Evolutionary conservation across 768 basidiomycete genomes (phyloP).

Genomic region (Tephrocybe rancida): DNA sequence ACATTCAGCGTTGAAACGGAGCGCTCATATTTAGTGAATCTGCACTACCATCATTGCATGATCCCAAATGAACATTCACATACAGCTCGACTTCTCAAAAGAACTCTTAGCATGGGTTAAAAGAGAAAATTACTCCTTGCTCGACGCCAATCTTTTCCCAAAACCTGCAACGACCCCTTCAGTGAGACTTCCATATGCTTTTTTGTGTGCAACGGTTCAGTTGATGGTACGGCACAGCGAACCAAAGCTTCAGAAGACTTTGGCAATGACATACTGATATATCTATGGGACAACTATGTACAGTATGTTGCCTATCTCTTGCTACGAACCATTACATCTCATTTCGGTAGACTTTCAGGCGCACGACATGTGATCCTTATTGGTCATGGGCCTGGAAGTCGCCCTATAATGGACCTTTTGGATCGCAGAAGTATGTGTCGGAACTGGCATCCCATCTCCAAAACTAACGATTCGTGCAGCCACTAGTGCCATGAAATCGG

Average conservation of each 20-base stretch:
- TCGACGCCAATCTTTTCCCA: constrained; percentile 87
- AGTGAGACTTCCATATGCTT: constrained; percentile 26
- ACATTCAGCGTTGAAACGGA: constrained; percentile 78
- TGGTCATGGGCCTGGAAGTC: constrained; percentile 86
- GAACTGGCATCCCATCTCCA: neutral
- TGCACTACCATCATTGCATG: neutral
- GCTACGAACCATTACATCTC: constrained; percentile 2
- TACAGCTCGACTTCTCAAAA: constrained; percentile 84
- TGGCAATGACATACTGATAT: constrained; percentile 65
- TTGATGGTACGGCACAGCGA: constrained; percentile 28
- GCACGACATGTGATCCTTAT: constrained; percentile 79
- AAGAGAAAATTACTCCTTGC: constrained; percentile 63
- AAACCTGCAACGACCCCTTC: constrained; percentile 46
- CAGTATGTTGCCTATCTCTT: constrained; percentile 54
- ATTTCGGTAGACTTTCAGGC: constrained; percentile 59
- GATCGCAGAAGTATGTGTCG: constrained; percentile 60
- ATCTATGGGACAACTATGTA: constrained; percentile 97
- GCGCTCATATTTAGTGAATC: constrained; percentile 78
- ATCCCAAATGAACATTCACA: neutral
- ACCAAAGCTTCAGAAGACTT: constrained; percentile 44
- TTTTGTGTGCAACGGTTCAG: neutral
- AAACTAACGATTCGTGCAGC: constrained; percentile 26
- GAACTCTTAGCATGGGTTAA: constrained; percentile 78
- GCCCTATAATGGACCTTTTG: constrained; percentile 74
- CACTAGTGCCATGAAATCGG: constrained; percentile 57